Base-by-base conservation (phyloP, 2,329 filamentous ascomycete genomes). In the Fusarium sp. region DNA sequence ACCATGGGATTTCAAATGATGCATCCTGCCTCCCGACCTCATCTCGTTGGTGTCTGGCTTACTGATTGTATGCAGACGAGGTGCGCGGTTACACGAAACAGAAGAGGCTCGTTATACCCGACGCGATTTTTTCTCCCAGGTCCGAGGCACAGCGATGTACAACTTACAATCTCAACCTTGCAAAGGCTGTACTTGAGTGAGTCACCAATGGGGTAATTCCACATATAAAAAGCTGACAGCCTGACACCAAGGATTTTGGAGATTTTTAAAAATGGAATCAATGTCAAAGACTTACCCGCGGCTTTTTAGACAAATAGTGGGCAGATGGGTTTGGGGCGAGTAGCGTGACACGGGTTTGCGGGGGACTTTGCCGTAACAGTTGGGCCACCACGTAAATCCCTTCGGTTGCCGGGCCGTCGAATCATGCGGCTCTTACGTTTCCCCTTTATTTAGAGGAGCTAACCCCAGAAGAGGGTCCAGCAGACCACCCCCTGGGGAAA, bases 251-350 rank as follows among this genome's bases (percentile, higher is more conserved):
- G 14, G 3, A 35, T 49, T 8, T 31, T 58, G 10, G 22, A 35
- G 7, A 25, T 4, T 5, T 55, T 67, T 9, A 57, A 59, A 36
- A 20, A 12, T 22, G 36, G 39, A 17, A 59, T 70, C 22, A 45
- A 65, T 33, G 25, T 70, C 27, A 27, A 35, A 7, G 12, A 15
- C 35, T 61, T 68, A 17, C 62, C 56, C 15, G 29, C 15, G 33
- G 35, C 29, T 3, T 12, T 78, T 79, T 14, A 65, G 58, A 27
- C 77, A 81, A 41, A 75, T 77, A 4, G 73, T 82, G 35, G 47
- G 29, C n/a, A 35, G 47, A 50, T 50, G 31, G 35, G 35, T 35
- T 7, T 35, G 33, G 8, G 33, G 33, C 15, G 15, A 33, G 27
- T 22, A 47, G 47, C 31, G 47, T 50, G 47, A 50, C 25, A 50